Evolutionary conservation across 164 flowering plant species (phyloP).

Genomic region (Sextonia rubra): DNA sequence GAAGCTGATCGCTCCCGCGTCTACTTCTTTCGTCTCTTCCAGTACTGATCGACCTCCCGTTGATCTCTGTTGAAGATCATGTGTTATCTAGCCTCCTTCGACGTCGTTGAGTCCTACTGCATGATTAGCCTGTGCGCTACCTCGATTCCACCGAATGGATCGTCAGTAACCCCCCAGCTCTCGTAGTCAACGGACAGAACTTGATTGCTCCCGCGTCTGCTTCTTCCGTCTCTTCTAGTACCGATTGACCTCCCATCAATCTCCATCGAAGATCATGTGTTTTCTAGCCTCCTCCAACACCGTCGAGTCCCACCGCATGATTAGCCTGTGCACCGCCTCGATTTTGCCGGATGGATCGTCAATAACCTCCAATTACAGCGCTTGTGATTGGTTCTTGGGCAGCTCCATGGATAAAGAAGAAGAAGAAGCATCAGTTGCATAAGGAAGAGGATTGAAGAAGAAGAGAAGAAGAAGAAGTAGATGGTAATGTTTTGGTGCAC

Average conservation of each 20-base stretch:
- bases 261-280: slow-evolving; percentile 68
- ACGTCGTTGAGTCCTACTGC: slow-evolving; percentile 80
- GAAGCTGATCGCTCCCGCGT: neutral
- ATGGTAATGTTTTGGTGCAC: too few relatives aligned
- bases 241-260: slow-evolving; percentile 52
- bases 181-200: slow-evolving; percentile 2
- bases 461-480: too few relatives aligned
- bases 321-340: slow-evolving; percentile 53
- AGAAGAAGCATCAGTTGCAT: too few relatives aligned
- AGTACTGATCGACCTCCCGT: slow-evolving; percentile 53
- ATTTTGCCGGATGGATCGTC: slow-evolving; percentile 7
- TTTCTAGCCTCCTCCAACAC: slow-evolving; percentile 69
- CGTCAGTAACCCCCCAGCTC: neutral
- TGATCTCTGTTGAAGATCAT: slow-evolving; percentile 79
- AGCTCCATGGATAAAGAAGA: slow-evolving; percentile 22
- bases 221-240: slow-evolving; percentile 25
- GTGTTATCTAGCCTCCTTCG: slow-evolving; percentile 61
- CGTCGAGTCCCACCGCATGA: slow-evolving; percentile 82
- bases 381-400: slow-evolving; percentile 12
- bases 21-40: neutral
- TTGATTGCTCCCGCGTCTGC: neutral
- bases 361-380: neutral
- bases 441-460: too few relatives aligned
- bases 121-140: slow-evolving; percentile 61
- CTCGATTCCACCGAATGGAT: slow-evolving; percentile 13